These are phyloP conservation scores for Metarhizium sp. DNA, from an alignment of 2,329 filamentous ascomycete genomes.

Conservation along the genomic window DNA sequence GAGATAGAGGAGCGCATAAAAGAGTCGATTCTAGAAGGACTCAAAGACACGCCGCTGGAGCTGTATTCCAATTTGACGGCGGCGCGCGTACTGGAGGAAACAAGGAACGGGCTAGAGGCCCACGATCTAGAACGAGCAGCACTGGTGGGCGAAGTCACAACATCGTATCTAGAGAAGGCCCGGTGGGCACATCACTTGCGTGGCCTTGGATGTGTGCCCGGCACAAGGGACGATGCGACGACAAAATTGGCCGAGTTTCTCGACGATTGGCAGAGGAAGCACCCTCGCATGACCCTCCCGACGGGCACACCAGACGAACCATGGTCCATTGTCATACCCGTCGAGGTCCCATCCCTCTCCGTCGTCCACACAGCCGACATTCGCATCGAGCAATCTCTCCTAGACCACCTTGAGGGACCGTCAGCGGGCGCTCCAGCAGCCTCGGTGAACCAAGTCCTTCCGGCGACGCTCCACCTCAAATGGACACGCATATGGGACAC, in stretches of 20 bases:
- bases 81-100: slow-evolving; percentile 32
- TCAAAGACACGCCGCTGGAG: slow-evolving; percentile 30
- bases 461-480: slow-evolving; percentile 50
- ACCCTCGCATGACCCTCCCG: slow-evolving; percentile 18
- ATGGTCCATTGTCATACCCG: slow-evolving; percentile 72
- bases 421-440: slow-evolving; percentile 34
- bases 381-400: slow-evolving; percentile 33
- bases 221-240: slow-evolving; percentile 22
- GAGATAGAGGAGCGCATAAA: slow-evolving; percentile 51
- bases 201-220: slow-evolving; percentile 35
- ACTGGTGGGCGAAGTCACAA: slow-evolving; percentile 42
- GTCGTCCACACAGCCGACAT: slow-evolving; percentile 75
- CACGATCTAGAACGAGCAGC: slow-evolving; percentile 48
- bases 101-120: slow-evolving; percentile 33
- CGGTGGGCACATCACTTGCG: slow-evolving; percentile 40
- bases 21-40: slow-evolving; percentile 28
- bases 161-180: slow-evolving; percentile 33
- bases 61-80: slow-evolving; percentile 39
- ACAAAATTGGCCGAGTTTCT: slow-evolving; percentile 19
- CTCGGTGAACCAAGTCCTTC: slow-evolving; percentile 54
- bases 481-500: slow-evolving; percentile 58
- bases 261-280: slow-evolving; percentile 21
- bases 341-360: slow-evolving; percentile 76
- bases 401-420: slow-evolving; percentile 17
- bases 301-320: slow-evolving; percentile 21